Conservation (phyloP, 257 asterid genomes). For the Solanum clarkiae region DNA sequence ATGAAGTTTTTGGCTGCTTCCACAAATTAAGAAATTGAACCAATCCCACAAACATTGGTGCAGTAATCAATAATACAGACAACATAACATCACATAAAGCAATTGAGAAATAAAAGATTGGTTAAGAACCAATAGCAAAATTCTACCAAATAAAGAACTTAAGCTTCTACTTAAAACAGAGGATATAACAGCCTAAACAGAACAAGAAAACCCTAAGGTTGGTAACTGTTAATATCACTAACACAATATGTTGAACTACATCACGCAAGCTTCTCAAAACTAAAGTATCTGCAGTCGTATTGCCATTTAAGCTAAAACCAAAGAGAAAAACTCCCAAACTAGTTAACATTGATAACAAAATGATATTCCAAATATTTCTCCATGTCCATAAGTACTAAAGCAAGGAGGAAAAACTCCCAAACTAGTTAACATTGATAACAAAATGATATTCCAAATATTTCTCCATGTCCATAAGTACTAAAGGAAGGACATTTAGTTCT, state of each 20-base stretch:
- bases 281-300: neutral
- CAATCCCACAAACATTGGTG: neutral
- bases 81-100: neutral
- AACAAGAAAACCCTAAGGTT: neutral
- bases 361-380: neutral
- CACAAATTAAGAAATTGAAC: neutral
- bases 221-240: neutral
- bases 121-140: neutral
- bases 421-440: neutral
- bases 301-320: neutral
- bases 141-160: neutral
- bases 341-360: neutral
- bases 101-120: neutral
- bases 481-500: neutral
- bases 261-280: neutral
- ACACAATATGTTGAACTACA: neutral
- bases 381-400: neutral
- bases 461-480: neutral
- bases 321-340: neutral
- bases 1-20: neutral
- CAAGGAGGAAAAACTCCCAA: neutral
- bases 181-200: neutral
- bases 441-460: neutral
- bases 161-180: neutral
- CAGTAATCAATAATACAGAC: neutral